Evolutionary conservation across 257 asterid species (phyloP).

Genomic region (Jasminum sambac): DNA sequence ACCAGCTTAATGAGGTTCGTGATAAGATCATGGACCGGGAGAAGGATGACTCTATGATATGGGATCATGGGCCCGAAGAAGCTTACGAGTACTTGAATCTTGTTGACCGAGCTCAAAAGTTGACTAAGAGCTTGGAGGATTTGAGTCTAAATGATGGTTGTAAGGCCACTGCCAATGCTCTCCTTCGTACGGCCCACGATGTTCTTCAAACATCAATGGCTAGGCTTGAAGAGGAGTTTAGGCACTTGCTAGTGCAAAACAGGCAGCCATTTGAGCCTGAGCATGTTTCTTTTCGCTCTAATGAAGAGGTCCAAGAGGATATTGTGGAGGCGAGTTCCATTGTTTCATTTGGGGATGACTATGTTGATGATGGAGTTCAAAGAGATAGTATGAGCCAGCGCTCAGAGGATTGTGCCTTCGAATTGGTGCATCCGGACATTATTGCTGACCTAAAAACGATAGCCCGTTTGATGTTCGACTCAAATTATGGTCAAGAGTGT

Average conservation of each 20-base stretch:
- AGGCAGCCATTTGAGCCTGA: slow-evolving; percentile 87
- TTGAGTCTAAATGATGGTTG: slow-evolving; percentile 28
- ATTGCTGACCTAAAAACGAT: slow-evolving; percentile 62
- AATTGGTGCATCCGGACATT: slow-evolving; percentile 65
- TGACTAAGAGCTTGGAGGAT: slow-evolving; percentile 58
- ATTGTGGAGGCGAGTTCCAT: slow-evolving; percentile 58
- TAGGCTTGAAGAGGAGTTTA: slow-evolving; percentile 90
- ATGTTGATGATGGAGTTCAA: slow-evolving; percentile 60
- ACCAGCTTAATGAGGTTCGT: slow-evolving; percentile 54
- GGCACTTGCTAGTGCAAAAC: slow-evolving; percentile 70
- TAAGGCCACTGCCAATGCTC: slow-evolving; percentile 37
- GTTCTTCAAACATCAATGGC: slow-evolving; percentile 83
- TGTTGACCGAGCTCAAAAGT: slow-evolving; percentile 62
- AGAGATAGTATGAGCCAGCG: slow-evolving; percentile 68
- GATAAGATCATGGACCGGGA: slow-evolving; percentile 76
- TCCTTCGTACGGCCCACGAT: slow-evolving; percentile 58
- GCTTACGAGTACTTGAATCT: slow-evolving; percentile 63
- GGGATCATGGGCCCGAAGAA: slow-evolving; percentile 82
- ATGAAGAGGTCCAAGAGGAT: slow-evolving; percentile 83
- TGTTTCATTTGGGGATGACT: slow-evolving; percentile 80
- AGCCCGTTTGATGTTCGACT: slow-evolving; percentile 73
- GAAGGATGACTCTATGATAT: slow-evolving; percentile 61
- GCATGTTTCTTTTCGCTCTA: slow-evolving; percentile 82
- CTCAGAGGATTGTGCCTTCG: slow-evolving; percentile 65
- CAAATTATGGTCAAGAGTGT: slow-evolving; percentile 78